Base-by-base conservation (phyloP, 805 yeast species). In the Scheffersomyces spartinae region DNA sequence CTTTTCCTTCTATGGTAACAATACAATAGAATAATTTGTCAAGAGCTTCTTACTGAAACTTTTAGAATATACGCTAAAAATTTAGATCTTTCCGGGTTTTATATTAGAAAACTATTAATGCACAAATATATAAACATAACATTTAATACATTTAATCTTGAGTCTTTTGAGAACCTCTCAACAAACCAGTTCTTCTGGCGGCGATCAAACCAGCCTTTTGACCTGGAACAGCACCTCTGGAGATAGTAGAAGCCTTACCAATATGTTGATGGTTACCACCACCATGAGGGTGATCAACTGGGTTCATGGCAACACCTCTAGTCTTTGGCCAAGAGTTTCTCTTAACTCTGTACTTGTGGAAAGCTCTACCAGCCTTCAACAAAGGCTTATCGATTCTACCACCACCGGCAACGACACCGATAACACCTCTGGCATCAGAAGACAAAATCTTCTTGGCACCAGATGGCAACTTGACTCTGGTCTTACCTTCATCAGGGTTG, bases 261-360 rank as follows among this genome's bases (percentile, higher is more conserved):
- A 86, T 88, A 69, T 88, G 97, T 76, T 88, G 97, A 71, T 88
- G 97, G 95, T 86, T 86, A 88, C 98, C 98, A 88, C 98, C 97
- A 83, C 98, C 98, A 69, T 88, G 98, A 66, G 98, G 98, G 76
- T 88, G 98, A 67, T 88, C 98, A 66, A 88, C 98, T 68, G 97
- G 97, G 75, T 88, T 88, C 98, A 91, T 88, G 65, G 98, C 98
- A 64, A 88, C 97, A 88, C 97, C 98, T 76, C 97, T 85, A 61
- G 97, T 91, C 82, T 84, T 86, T 71, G 98, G 98, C 97, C 97
- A 91, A 47, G 95, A 84, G 94, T 91, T 85, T 74, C 97, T 78
- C 93, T 91, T 91, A 57, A 86, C 94, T 71, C 69, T 86, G 91
- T 80, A 86, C 76, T 88, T 88, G 86, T 88, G 95, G 95, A 78